Conservation (phyloP, 306 rosid species). For the Begonia peltatifolia region DNA sequence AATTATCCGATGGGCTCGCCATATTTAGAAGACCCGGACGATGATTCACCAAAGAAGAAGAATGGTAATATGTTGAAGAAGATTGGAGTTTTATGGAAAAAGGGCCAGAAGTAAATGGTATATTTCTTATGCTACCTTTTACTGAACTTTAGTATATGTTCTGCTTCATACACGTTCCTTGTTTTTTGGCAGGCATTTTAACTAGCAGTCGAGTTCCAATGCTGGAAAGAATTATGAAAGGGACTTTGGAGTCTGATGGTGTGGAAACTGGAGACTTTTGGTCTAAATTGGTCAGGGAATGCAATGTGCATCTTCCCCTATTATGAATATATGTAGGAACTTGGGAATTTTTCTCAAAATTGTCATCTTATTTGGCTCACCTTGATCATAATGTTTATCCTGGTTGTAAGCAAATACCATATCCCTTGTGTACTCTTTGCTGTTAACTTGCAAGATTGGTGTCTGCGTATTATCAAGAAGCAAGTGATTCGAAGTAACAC, state of each 20-base stretch:
- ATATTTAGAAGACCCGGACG: conserved; percentile 61
- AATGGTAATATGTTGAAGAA: conserved; percentile 77
- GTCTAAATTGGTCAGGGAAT: background rate
- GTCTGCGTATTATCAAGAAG: too few species aligned
- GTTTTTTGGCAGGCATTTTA: background rate
- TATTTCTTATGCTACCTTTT: too few species aligned
- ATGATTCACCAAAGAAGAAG: conserved; percentile 85
- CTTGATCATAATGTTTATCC: too few species aligned
- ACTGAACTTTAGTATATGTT: background rate
- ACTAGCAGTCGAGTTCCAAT: background rate
- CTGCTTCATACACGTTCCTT: background rate
- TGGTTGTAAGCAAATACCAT: too few species aligned
- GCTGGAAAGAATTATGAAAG: too few species aligned
- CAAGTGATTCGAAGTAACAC: too few species aligned
- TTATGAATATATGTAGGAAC: background rate
- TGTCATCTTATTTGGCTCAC: too few species aligned
- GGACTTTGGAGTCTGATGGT: too few species aligned
- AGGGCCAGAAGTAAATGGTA: conserved; percentile 35
- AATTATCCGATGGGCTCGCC: conserved; percentile 56
- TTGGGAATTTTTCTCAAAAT: background rate
- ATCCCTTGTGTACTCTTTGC: too few species aligned
- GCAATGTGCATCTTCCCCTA: too few species aligned
- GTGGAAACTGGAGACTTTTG: background rate
- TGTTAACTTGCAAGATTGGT: too few species aligned
- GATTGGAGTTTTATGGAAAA: conserved; percentile 92